phyloP scores from a whole-genome alignment of 83 land plant genomes.

The Picea abies region DNA sequence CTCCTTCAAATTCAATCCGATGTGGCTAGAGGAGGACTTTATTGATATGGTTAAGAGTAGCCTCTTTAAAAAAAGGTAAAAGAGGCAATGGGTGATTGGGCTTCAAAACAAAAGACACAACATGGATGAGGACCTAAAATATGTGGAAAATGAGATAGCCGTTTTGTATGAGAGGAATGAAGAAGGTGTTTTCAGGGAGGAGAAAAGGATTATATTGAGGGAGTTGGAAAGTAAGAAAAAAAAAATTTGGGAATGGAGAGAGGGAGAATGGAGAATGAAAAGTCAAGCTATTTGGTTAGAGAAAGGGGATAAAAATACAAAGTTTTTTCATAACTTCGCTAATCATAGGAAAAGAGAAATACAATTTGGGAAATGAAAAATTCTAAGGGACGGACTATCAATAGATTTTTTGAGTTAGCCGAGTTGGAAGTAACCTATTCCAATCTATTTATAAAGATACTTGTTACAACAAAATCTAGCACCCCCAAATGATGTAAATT shows the following conservation, averaged over 20 bases:
- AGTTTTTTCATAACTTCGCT: not conserved
- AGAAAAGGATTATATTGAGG: not conserved
- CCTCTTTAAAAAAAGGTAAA: not conserved
- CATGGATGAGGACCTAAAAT: not conserved
- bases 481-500: too few species aligned
- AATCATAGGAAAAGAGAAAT: not conserved
- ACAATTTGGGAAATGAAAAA: not conserved
- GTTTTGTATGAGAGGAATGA: not conserved
- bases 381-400: not conserved
- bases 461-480: too few species aligned
- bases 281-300: not conserved
- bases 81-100: not conserved
- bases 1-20: not conserved
- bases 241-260: not conserved
- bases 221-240: too few species aligned
- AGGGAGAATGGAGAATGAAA: not conserved
- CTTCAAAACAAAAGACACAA: not conserved
- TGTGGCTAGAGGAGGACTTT: not conserved
- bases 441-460: not conserved
- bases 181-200: not conserved
- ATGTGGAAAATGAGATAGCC: not conserved
- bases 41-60: not conserved
- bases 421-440: not conserved
- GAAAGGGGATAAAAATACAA: not conserved
- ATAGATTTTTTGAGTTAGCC: not conserved